Evolutionary conservation across 352 stramenopile species (phyloP).

Genomic region (Pythium plurisporium): DNA sequence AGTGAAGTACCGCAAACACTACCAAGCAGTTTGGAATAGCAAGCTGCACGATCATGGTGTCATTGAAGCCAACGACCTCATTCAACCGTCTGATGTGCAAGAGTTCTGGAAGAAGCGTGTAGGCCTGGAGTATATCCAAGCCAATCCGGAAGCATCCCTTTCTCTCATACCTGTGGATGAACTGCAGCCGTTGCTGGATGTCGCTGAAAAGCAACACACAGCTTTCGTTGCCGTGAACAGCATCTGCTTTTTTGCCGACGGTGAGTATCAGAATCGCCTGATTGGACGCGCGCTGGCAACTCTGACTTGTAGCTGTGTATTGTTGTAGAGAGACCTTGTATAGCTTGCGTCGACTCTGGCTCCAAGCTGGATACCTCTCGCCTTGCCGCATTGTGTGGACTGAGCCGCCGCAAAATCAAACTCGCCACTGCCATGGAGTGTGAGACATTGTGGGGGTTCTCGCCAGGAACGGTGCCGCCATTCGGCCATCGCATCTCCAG

Average conservation of each 20-base stretch:
- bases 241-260: conserved; percentile 73
- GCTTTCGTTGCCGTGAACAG: conserved; percentile 54
- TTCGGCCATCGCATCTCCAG: conserved; percentile 34
- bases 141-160: background rate
- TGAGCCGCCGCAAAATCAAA: conserved; percentile 62
- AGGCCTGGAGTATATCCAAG: background rate
- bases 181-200: conserved; percentile 27
- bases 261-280: conserved; percentile 19
- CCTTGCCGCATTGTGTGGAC: conserved; percentile 40
- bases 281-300: background rate
- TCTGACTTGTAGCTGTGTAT: background rate
- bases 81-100: conserved; percentile 29
- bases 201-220: conserved; percentile 21
- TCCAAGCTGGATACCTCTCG: conserved; percentile 58
- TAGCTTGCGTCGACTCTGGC: conserved; percentile 55
- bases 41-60: background rate
- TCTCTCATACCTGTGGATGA: conserved; percentile 32
- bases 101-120: conserved; percentile 26
- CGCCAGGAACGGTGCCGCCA: conserved; percentile 54
- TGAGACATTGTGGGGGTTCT: conserved; percentile 53
- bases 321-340: conserved; percentile 36
- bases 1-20: conserved; percentile 27
- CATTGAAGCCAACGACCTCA: conserved; percentile 16
- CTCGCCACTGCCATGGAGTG: conserved; percentile 60
- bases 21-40: conserved; percentile 30